Evolutionary conservation across 2,329 filamentous ascomycete species (phyloP), one percentile per base, ranked within the genome.

Genomic region (Fusarium cyanostomum): DNA sequence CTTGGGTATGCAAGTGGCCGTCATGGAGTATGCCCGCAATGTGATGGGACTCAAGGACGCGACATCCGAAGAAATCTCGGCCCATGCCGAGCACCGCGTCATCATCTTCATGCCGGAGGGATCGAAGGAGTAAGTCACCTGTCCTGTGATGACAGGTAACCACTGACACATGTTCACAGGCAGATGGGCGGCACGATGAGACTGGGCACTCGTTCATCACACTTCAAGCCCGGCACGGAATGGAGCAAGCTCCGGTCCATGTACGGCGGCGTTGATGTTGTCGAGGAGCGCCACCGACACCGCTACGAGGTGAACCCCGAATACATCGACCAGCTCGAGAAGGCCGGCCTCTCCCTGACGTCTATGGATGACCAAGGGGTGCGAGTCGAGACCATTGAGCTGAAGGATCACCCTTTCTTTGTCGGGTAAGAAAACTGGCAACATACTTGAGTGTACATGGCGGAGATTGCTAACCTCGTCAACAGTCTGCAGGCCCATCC

Each of bases 71-170:
- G 86, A 89, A 71, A 80, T 88, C 28, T 68, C 80, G 41, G 74
- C 82, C 21, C 72, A 80, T 4, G 84, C 88, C n/a, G 80, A 87
- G 43, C 82, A 93, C 72, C 87, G 86, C 24, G 86, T 92, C 26
- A 87, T 99, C 67, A 86, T 98, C 68, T 94, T 91, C 79, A 99
- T 98, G 95, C 94, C 94, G 2, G 94, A 97, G 71, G 76, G 73
- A 6, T 77, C 74, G 60, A 80, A 79, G 67, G 76, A 78, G 69
- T 77, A 60, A 63, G 74, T 73, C 21, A 0, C 8, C 1, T 21
- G 5, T 1, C 2, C 0, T 10, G 0, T 8, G 10, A 2, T 16
- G 44, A 59, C n/a, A 39, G 7, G 55, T 13, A 45, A 24, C 15
- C 12, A 18, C 28, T 59, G 37, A 56, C 11, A 21, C 6, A 59